These are phyloP conservation scores for Ceriops zippeliana DNA, from an alignment of 345 rosid genomes.

Conservation along the genomic window DNA sequence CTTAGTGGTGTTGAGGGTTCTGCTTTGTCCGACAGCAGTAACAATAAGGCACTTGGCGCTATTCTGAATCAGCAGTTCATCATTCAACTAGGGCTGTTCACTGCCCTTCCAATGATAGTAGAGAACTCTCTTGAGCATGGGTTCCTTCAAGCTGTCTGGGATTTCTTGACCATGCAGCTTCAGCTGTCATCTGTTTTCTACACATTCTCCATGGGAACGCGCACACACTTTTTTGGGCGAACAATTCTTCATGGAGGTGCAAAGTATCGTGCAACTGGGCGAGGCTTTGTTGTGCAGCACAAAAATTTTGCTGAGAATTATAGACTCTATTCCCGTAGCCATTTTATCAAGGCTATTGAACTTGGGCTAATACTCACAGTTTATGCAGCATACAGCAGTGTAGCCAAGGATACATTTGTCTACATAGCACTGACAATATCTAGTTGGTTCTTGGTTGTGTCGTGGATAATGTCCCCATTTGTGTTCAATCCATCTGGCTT, in stretches of 20 bases:
- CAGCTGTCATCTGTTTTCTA: constrained; percentile 95
- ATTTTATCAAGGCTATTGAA: constrained; percentile 82
- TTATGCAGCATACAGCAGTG: constrained; percentile 70
- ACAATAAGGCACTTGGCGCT: constrained; percentile 54
- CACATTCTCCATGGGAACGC: constrained; percentile 96
- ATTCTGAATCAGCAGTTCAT: constrained; percentile 86
- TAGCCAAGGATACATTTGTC: constrained; percentile 71
- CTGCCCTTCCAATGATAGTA: constrained; percentile 96
- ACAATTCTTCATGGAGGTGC: constrained; percentile 98
- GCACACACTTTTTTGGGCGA: constrained; percentile 92
- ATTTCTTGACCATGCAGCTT: constrained; percentile 90
- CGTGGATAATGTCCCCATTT: constrained; percentile 85
- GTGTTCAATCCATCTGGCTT: constrained; percentile 93
- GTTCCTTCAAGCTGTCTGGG: constrained; percentile 89
- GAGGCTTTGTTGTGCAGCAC: constrained; percentile 96
- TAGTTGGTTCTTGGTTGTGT: constrained; percentile 80
- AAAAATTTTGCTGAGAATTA: constrained; percentile 87
- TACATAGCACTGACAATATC: constrained; percentile 80
- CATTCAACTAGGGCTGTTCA: constrained; percentile 85
- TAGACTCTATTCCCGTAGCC: constrained; percentile 82
- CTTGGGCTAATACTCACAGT: constrained; percentile 73
- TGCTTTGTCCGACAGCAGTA: constrained; percentile 45
- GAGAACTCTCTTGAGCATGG: constrained; percentile 95
- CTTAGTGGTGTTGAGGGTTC: constrained; percentile 87
- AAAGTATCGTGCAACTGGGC: constrained; percentile 94